Percentiles rank a stretch among this genome's conserved stretches.
These are phyloP conservation scores for Chlamydomonas sp. DNA, from an alignment of 139 green algal genomes.

Conservation along the genomic window DNA sequence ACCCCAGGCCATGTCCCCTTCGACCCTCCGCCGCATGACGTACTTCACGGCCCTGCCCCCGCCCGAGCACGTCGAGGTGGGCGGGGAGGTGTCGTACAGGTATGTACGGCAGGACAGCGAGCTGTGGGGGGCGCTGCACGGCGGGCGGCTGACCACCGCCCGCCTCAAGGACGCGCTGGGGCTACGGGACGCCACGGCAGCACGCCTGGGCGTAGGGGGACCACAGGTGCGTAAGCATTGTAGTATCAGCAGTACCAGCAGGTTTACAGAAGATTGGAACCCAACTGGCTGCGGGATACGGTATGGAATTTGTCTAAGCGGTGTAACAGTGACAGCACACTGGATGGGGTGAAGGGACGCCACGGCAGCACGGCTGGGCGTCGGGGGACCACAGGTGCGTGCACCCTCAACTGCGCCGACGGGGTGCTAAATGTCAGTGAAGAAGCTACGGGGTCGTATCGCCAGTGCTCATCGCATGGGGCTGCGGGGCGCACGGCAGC, in stretches of 20 bases:
- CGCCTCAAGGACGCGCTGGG: conserved; percentile 66
- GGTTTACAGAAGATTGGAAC: no score
- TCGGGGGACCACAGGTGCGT: no score
- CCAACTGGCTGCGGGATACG: no score
- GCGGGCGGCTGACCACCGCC: conserved; percentile 68
- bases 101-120: conserved; percentile 64
- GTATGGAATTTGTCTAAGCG: no score
- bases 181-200: conserved; percentile 59
- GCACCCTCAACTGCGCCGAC: no score
- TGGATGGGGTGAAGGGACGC: no score
- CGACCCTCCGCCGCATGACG: background rate
- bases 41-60: conserved; percentile 19
- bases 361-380: no score
- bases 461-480: no score
- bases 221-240: conserved; percentile 11
- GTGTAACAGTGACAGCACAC: no score
- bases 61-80: background rate
- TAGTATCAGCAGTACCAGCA: background rate
- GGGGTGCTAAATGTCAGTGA: no score
- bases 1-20: conserved; percentile 4
- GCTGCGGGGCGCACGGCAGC: no score
- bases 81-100: conserved; percentile 12
- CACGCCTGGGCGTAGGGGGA: background rate
- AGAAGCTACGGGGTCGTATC: no score
- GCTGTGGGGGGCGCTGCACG: conserved; percentile 68